These are phyloP conservation scores for Aspergillus homomorphus DNA, from an alignment of 495 filamentous ascomycete species.

Conservation along the genomic window DNA sequence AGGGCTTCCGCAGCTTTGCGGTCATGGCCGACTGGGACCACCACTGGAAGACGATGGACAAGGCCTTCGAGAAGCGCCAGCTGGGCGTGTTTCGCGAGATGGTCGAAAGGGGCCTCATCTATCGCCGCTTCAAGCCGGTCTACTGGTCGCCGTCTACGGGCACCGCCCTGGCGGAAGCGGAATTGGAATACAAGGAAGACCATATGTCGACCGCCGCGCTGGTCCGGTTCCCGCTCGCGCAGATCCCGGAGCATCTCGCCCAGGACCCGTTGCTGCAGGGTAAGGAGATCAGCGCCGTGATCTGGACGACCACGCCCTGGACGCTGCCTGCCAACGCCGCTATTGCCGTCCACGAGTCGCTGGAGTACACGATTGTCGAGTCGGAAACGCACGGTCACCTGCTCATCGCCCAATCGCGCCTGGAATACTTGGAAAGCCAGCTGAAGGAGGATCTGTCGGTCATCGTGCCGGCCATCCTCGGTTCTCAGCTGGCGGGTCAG, in stretches of 20 bases:
- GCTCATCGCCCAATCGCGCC: slow-evolving; percentile 63
- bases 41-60: slow-evolving; percentile 90
- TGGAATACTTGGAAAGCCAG: slow-evolving; percentile 50
- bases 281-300: slow-evolving; percentile 62
- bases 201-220: slow-evolving; percentile 79
- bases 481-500: slow-evolving; percentile 58
- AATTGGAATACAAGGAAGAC: slow-evolving; percentile 88
- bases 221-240: slow-evolving; percentile 69
- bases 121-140: slow-evolving; percentile 85
- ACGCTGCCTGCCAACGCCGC: slow-evolving; percentile 90
- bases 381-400: slow-evolving; percentile 53
- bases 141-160: slow-evolving; percentile 93
- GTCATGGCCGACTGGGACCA: slow-evolving; percentile 96
- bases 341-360: slow-evolving; percentile 69
- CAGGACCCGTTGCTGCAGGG: slow-evolving; percentile 33
- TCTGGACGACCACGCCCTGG: slow-evolving; percentile 99
- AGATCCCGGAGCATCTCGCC: slow-evolving; percentile 46
- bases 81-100: slow-evolving; percentile 81
- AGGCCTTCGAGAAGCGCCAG: slow-evolving; percentile 80
- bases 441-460: slow-evolving; percentile 45
- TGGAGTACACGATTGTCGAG: slow-evolving; percentile 71
- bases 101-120: slow-evolving; percentile 80
- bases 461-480: slow-evolving; percentile 57
- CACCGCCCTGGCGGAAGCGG: slow-evolving; percentile 91
- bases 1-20: slow-evolving; percentile 74